Evolutionary conservation across 768 basidiomycete species (phyloP).

Genomic region (Nidularia pulvinata): DNA sequence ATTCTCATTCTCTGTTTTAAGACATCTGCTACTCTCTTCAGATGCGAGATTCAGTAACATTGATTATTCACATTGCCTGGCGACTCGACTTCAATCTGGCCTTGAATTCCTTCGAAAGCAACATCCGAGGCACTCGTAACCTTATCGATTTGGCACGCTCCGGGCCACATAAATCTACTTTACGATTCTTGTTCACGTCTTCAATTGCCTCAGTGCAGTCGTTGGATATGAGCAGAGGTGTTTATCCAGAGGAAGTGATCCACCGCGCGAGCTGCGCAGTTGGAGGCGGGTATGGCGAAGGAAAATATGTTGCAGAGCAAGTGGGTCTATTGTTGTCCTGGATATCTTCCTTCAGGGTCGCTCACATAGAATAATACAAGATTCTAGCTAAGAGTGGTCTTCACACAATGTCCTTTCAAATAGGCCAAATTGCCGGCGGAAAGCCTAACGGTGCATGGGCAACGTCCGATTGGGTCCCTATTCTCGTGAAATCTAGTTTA

Average conservation of each 20-base stretch:
- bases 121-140: conserved; percentile 38
- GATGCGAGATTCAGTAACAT: conserved; percentile 18
- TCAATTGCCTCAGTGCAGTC: conserved; percentile 26
- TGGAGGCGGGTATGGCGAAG: conserved; percentile 30
- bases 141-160: conserved; percentile 34
- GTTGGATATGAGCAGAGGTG: conserved; percentile 20
- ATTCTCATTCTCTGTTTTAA: conserved; percentile 30
- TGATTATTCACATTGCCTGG: conserved; percentile 44
- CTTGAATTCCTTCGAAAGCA: conserved; percentile 40
- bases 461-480: conserved; percentile 35
- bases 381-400: conserved; percentile 25
- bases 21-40: conserved; percentile 29
- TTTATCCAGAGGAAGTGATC: conserved; percentile 22
- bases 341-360: background rate
- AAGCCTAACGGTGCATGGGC: conserved; percentile 33
- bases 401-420: conserved; percentile 22
- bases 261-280: conserved; percentile 18
- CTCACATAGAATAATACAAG: conserved; percentile 8
- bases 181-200: conserved; percentile 32
- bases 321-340: conserved; percentile 9
- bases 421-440: conserved; percentile 36
- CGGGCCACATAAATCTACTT: conserved; percentile 8
- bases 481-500: conserved; percentile 31
- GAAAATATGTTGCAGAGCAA: conserved; percentile 34
- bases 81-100: conserved; percentile 44